phyloP scores from a whole-genome alignment of 257 asterid genomes.

The Scutellaria baicalensis region DNA sequence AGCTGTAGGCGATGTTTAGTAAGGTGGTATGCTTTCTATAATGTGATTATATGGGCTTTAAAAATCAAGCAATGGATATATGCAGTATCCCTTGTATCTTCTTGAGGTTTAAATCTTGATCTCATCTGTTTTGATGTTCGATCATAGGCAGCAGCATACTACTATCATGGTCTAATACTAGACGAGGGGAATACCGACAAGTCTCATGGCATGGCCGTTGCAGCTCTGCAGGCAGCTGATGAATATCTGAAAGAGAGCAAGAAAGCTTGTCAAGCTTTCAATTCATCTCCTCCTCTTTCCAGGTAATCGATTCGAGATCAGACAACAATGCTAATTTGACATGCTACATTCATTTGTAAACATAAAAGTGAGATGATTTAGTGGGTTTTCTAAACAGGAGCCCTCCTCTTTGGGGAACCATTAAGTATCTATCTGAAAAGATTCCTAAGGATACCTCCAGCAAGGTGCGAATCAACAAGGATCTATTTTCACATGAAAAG shows the following conservation, averaged over 20 bases:
- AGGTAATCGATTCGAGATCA: neutral
- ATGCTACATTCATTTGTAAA: too few relatives aligned
- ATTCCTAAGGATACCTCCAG: slow-evolving; percentile 91
- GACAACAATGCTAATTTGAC: too few relatives aligned
- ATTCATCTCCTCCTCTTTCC: slow-evolving; percentile 70
- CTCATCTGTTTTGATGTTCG: too few relatives aligned
- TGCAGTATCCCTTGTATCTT: too few relatives aligned
- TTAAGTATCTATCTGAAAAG: slow-evolving; percentile 87
- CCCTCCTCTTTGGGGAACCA: slow-evolving; percentile 97
- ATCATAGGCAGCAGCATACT: slow-evolving; percentile 67
- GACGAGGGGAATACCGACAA: slow-evolving; percentile 96
- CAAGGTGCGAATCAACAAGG: slow-evolving; percentile 92
- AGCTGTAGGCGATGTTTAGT: too few relatives aligned
- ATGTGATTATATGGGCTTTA: too few relatives aligned
- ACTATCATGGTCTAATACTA: slow-evolving; percentile 95
- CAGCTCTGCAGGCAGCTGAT: slow-evolving; percentile 96
- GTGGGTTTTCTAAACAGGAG: slow-evolving; percentile 24
- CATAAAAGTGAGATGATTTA: too few relatives aligned
- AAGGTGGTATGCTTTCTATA: too few relatives aligned
- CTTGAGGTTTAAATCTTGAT: too few relatives aligned
- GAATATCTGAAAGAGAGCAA: slow-evolving; percentile 94
- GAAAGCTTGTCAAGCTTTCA: slow-evolving; percentile 76
- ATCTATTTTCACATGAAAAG: slow-evolving; percentile 71
- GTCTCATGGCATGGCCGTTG: slow-evolving; percentile 97
- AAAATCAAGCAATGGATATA: too few relatives aligned